These are phyloP conservation scores for Microstroma glucosiphilum DNA, from an alignment of 1,284 basidiomycete species.

Conservation along the genomic window DNA sequence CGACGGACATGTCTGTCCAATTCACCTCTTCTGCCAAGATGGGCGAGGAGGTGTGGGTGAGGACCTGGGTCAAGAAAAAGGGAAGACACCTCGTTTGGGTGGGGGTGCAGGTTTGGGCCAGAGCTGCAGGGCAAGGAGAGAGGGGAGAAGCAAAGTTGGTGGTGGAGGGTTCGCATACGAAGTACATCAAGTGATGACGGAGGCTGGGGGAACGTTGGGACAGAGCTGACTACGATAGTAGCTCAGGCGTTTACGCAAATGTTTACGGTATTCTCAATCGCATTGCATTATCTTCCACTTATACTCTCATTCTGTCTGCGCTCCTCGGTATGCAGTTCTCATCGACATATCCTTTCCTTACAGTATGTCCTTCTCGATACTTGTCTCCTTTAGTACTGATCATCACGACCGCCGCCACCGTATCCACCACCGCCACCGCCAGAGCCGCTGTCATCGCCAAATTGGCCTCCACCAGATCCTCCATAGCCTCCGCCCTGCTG, in stretches of 20 bases:
- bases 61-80: neutral
- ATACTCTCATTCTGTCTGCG: neutral
- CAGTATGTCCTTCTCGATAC: neutral
- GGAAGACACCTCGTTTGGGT: neutral
- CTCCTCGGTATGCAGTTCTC: neutral
- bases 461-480: neutral
- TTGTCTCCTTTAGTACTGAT: neutral
- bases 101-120: neutral
- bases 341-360: neutral
- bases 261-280: too few species aligned
- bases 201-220: neutral
- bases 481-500: neutral
- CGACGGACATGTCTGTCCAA: neutral
- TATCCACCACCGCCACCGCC: neutral
- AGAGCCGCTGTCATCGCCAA: slow-evolving; percentile 3
- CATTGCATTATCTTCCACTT: slow-evolving; percentile 1
- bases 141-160: neutral
- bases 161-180: slow-evolving; percentile 4
- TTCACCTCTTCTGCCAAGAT: neutral
- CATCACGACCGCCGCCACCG: neutral
- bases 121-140: neutral
- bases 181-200: neutral
- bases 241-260: neutral
- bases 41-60: neutral
- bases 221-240: neutral